phyloP scores from a whole-genome alignment of 2,329 filamentous ascomycete species.

The Botrytis squamosa region DNA sequence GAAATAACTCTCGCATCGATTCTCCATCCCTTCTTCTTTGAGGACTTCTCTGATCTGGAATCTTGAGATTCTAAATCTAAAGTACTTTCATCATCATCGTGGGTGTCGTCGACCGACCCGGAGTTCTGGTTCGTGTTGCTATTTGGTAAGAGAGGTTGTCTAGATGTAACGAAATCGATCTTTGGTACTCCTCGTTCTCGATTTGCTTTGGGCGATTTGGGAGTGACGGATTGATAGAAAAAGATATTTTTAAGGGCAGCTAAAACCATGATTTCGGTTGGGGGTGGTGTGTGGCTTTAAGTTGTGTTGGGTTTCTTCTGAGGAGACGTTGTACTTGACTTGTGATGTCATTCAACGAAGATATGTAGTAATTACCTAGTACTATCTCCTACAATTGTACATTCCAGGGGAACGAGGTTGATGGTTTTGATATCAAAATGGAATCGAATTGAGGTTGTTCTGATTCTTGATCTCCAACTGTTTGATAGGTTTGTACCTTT shows the following conservation, averaged over 20 bases:
- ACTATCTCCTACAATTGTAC: neutral
- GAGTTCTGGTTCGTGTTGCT: neutral
- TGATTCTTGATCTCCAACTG: neutral
- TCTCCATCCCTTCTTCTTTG: conserved; percentile 32
- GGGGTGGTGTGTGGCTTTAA: neutral
- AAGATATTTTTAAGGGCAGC: conserved; percentile 39
- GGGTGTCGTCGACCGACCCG: neutral
- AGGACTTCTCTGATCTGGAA: conserved; percentile 27
- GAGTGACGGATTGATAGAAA: conserved; percentile 29
- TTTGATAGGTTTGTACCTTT: neutral
- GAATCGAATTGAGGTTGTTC: neutral
- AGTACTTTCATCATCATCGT: conserved; percentile 8
- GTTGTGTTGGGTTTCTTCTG: neutral
- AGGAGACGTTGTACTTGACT: conserved; percentile 13
- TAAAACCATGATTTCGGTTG: conserved; percentile 35
- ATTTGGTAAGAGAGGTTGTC: conserved; percentile 27
- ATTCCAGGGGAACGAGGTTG: neutral
- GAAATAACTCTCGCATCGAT: conserved; percentile 42
- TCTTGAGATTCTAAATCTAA: conserved; percentile 34
- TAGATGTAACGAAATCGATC: conserved; percentile 25
- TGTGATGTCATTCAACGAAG: neutral
- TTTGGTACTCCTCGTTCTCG: neutral
- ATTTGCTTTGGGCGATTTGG: conserved; percentile 13
- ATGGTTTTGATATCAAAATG: neutral
- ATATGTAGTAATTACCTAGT: too few species aligned